phyloP scores from a whole-genome alignment of 1,139 yeast genomes.

The Yamadazyma jaroonii region DNA sequence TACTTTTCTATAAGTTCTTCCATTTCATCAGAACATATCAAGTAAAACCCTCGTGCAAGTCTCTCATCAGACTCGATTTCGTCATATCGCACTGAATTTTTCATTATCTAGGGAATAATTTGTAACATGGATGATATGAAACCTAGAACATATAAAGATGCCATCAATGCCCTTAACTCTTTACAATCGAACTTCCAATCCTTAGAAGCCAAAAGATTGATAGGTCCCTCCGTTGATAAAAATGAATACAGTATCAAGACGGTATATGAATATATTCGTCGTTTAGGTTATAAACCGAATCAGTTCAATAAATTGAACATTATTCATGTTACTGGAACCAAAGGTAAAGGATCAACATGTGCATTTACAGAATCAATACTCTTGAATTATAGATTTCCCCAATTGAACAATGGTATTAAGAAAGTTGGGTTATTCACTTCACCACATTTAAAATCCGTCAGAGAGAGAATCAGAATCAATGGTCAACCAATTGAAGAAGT shows the following conservation, averaged over 20 bases:
- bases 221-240: slow-evolving; percentile 60
- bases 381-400: slow-evolving; percentile 44
- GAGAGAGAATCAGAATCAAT: slow-evolving; percentile 87
- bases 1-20: too few species aligned
- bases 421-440: slow-evolving; percentile 91
- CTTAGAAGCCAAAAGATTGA: slow-evolving; percentile 73
- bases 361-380: slow-evolving; percentile 88
- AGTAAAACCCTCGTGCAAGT: too few species aligned
- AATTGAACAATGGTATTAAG: slow-evolving; percentile 20
- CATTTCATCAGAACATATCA: too few species aligned
- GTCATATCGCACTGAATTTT: background rate
- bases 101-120: background rate
- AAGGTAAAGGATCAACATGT: slow-evolving; percentile 98
- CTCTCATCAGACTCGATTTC: too few species aligned
- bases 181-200: slow-evolving; percentile 90
- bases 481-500: slow-evolving; percentile 82
- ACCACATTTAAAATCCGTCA: slow-evolving; percentile 89
- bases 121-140: slow-evolving; percentile 8
- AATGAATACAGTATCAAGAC: slow-evolving; percentile 77
- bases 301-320: slow-evolving; percentile 76
- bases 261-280: slow-evolving; percentile 85
- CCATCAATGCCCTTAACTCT: slow-evolving; percentile 78
- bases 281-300: slow-evolving; percentile 73
- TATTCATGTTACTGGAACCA: slow-evolving; percentile 94
- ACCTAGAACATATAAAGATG: slow-evolving; percentile 55